phyloP scores from a whole-genome alignment of 768 basidiomycete species.

The Lanmaoa pseudosensibilis region DNA sequence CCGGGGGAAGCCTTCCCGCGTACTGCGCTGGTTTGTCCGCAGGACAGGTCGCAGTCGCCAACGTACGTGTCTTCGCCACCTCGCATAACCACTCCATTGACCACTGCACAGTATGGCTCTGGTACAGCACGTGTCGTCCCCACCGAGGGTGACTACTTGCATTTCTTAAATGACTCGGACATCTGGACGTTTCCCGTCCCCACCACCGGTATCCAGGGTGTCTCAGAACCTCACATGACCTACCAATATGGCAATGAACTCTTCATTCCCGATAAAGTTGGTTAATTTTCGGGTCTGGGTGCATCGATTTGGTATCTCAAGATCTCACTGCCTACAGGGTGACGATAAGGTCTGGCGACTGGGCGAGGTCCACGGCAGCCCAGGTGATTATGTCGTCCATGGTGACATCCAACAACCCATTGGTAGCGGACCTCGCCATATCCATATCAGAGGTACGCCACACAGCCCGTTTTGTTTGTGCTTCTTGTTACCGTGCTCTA shows the following conservation, averaged over 20 bases:
- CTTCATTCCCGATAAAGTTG: constrained; percentile 64
- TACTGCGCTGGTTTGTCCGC: constrained; percentile 51
- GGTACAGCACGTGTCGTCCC: constrained; percentile 57
- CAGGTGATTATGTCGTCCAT: constrained; percentile 52
- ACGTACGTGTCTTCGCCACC: constrained; percentile 38
- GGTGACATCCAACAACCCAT: constrained; percentile 59
- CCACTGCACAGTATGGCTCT: constrained; percentile 42
- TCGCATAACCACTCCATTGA: not conserved
- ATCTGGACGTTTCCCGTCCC: constrained; percentile 56
- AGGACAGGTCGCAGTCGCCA: constrained; percentile 57
- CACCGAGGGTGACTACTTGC: constrained; percentile 38
- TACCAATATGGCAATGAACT: constrained; percentile 55
- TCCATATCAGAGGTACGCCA: constrained; percentile 36
- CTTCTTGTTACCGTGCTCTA: constrained; percentile 20
- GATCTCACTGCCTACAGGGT: constrained; percentile 49
- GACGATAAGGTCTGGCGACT: constrained; percentile 71
- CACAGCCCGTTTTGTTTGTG: not conserved
- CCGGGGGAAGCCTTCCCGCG: constrained; percentile 53
- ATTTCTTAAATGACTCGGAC: constrained; percentile 36
- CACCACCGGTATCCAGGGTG: constrained; percentile 22
- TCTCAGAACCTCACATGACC: constrained; percentile 69
- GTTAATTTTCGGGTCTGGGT: constrained; percentile 12
- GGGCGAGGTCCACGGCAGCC: constrained; percentile 36
- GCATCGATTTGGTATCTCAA: not conserved
- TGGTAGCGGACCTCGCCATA: constrained; percentile 67